These are phyloP conservation scores for Sedum album DNA, from an alignment of 164 flowering plant genomes.

Conservation along the genomic window DNA sequence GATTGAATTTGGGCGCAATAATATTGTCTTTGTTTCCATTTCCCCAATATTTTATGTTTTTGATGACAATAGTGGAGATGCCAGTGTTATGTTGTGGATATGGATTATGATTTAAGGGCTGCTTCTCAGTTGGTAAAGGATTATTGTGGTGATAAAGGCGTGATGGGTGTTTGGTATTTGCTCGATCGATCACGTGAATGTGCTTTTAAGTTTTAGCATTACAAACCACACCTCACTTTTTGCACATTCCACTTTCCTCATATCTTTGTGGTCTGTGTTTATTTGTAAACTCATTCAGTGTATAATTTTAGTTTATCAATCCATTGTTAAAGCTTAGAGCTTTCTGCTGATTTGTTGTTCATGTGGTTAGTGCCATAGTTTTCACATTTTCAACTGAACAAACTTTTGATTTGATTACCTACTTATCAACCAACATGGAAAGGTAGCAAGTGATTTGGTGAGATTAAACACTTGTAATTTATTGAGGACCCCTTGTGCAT, in stretches of 20 bases:
- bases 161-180: constrained; percentile 3
- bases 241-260: neutral
- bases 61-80: neutral
- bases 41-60: neutral
- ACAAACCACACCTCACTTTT: constrained; percentile 1
- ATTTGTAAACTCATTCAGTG: neutral
- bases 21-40: neutral
- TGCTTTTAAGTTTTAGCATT: constrained; percentile 14
- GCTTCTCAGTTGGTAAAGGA: neutral
- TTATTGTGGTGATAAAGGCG: constrained; percentile 5
- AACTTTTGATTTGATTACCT: neutral
- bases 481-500: constrained; percentile 9
- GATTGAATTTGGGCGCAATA: neutral
- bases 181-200: constrained; percentile 18
- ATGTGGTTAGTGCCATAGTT: neutral
- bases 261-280: neutral
- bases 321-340: neutral
- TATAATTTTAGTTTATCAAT: neutral
- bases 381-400: too few species aligned
- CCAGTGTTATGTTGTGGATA: neutral
- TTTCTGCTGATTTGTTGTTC: neutral
- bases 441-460: constrained; percentile 1
- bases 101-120: neutral
- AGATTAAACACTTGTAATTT: neutral
- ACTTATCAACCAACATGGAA: constrained; percentile 5